These are phyloP conservation scores for Bryoglossum gracile DNA, from an alignment of 495 filamentous ascomycete genomes.

Conservation along the genomic window DNA sequence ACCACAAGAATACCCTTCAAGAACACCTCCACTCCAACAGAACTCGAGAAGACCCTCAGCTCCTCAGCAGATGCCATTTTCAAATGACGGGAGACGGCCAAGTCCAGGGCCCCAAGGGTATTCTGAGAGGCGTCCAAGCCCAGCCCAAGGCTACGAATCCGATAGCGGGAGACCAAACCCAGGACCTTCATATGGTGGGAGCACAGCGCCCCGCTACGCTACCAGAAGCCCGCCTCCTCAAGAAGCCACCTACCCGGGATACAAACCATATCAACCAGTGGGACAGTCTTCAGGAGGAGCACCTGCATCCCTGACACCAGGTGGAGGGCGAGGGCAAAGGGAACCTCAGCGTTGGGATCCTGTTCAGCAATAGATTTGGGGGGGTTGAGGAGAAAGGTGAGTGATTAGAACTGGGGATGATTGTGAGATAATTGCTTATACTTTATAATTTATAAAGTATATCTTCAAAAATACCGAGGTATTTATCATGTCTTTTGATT, in stretches of 20 bases:
- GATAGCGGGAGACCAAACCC: constrained; percentile 9
- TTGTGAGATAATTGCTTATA: constrained; percentile 24
- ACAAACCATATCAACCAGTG: constrained; percentile 10
- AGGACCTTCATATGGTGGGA: neutral
- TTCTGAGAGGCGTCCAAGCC: constrained; percentile 7
- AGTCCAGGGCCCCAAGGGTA: constrained; percentile 5
- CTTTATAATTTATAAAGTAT: too few relatives aligned
- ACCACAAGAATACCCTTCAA: constrained; percentile 4
- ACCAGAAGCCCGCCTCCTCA: constrained; percentile 18
- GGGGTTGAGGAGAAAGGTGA: too few relatives aligned
- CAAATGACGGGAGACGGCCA: neutral
- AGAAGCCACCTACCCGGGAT: constrained; percentile 13
- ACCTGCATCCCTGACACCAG: neutral
- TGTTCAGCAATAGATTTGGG: constrained; percentile 8
- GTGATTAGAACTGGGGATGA: neutral
- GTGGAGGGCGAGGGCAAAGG: constrained; percentile 1
- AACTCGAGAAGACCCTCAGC: too few relatives aligned
- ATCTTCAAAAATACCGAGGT: too few relatives aligned
- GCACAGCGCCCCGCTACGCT: constrained; percentile 7
- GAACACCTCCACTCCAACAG: constrained; percentile 15
- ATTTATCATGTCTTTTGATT: too few relatives aligned
- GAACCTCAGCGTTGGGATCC: constrained; percentile 24
- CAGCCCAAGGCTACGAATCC: constrained; percentile 13
- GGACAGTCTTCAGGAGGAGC: neutral
- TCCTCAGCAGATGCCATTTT: too few relatives aligned